Percentiles rank a stretch among this genome's conserved stretches.
Conservation (phyloP, 768 basidiomycete species). For the Podaxis pistillaris region DNA sequence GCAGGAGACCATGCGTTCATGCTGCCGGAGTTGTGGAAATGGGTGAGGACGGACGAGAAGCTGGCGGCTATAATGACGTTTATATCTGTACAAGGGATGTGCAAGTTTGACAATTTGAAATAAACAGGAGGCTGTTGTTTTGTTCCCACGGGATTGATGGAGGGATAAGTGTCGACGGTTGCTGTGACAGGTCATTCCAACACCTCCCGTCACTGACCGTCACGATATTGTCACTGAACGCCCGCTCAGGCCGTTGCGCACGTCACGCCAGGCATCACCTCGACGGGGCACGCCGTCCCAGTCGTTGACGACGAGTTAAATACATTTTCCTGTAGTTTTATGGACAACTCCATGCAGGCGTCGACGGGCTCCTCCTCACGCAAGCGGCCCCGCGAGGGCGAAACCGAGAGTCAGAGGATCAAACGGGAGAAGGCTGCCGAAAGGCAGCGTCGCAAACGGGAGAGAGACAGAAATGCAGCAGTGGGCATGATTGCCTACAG, state of each 20-base stretch:
- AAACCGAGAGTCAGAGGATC: conserved; percentile 67
- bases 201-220: conserved; percentile 45
- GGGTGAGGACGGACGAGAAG: not conserved
- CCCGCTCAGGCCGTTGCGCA: conserved; percentile 34
- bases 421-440: conserved; percentile 89
- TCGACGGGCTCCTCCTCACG: conserved; percentile 30
- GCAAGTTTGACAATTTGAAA: conserved; percentile 1
- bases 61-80: not conserved
- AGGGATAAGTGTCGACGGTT: conserved; percentile 4
- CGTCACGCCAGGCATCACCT: conserved; percentile 44
- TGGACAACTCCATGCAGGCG: conserved; percentile 27
- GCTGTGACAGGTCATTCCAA: conserved; percentile 35
- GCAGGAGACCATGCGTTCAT: not conserved
- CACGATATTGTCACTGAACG: conserved; percentile 48
- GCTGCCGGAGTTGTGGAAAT: not conserved
- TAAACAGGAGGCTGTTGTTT: not conserved
- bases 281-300: conserved; percentile 20
- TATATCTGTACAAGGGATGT: not conserved
- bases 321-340: conserved; percentile 14
- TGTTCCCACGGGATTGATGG: conserved; percentile 13
- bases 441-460: conserved; percentile 79
- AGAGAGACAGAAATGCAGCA: conserved; percentile 53
- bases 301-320: conserved; percentile 18
- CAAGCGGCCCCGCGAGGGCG: conserved; percentile 68
- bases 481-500: conserved; percentile 38